A percentile compares a stretch with the other conserved stretches of the same genome.
Conservation (phyloP, 108 stramenopile genomes). For the Discostella pseudostelligera region DNA sequence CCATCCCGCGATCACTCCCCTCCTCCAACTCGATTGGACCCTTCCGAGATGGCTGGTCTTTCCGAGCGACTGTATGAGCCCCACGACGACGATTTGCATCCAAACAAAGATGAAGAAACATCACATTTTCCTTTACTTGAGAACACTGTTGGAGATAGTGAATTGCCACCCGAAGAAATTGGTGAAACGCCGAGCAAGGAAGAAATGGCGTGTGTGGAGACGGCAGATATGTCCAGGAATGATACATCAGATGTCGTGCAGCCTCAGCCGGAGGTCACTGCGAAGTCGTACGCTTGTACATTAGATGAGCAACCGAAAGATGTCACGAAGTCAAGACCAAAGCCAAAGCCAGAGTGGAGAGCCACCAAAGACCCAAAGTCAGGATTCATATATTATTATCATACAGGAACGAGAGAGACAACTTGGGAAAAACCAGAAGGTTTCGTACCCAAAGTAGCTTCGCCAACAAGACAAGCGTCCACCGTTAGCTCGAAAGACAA, state of each 20-base stretch:
- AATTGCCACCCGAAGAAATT: neutral
- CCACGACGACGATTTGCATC: constrained; percentile 2
- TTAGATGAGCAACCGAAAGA: neutral
- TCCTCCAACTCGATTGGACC: constrained; percentile 26
- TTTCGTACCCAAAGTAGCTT: constrained; percentile 14
- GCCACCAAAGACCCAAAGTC: constrained; percentile 55
- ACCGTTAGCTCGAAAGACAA: constrained; percentile 6
- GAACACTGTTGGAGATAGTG: neutral
- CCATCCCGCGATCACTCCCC: constrained; percentile 15
- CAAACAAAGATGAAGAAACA: neutral
- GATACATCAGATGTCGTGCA: neutral
- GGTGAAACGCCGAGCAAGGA: neutral
- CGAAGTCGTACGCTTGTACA: neutral
- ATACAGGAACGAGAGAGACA: constrained; percentile 60
- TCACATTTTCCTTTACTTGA: neutral
- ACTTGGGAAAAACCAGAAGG: constrained; percentile 41
- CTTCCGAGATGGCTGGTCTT: constrained; percentile 27
- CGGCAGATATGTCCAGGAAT: constrained; percentile 4
- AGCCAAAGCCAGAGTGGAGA: constrained; percentile 65
- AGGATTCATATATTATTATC: constrained; percentile 75
- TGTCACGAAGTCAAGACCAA: neutral
- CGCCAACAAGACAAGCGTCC: constrained; percentile 7
- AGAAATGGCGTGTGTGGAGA: neutral
- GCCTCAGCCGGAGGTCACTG: constrained; percentile 1
- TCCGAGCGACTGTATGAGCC: constrained; percentile 15